These are phyloP conservation scores for Cyclotella choctawhatcheeana DNA, from an alignment of 108 stramenopile species.

Conservation along the genomic window DNA sequence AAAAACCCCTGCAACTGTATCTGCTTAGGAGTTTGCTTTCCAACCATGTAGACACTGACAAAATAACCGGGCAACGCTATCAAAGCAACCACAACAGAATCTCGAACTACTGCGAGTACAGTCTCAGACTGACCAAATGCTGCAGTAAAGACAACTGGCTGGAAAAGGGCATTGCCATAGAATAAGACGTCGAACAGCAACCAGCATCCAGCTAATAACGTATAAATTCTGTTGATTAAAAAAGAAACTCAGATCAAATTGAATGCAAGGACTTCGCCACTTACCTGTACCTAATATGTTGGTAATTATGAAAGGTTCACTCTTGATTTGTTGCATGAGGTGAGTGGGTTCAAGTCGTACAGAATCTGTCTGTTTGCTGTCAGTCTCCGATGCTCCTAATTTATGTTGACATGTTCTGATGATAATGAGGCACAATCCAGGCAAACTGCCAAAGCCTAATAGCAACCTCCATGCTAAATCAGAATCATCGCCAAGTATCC, in stretches of 20 bases:
- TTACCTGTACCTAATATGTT: too few species aligned
- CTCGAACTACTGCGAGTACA: conserved; percentile 38
- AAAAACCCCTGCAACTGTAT: conserved; percentile 89
- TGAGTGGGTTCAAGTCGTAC: conserved; percentile 41
- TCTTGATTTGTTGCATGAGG: too few species aligned
- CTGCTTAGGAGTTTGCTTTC: conserved; percentile 76
- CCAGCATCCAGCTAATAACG: conserved; percentile 87
- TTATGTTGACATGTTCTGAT: conserved; percentile 33
- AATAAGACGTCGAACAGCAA: conserved; percentile 88
- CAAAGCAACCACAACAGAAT: conserved; percentile 48
- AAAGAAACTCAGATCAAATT: too few species aligned
- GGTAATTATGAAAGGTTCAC: too few species aligned
- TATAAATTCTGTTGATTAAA: conserved; percentile 64
- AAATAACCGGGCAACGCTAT: conserved; percentile 69
- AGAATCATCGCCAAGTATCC: conserved; percentile 48
- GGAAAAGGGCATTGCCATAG: conserved; percentile 90
- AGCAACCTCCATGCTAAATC: conserved; percentile 76
- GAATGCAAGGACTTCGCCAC: too few species aligned
- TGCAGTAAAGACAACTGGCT: conserved; percentile 82
- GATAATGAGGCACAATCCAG: conserved; percentile 61
- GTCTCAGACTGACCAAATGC: conserved; percentile 74
- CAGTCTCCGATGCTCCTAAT: background rate
- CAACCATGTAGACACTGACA: conserved; percentile 68
- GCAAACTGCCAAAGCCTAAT: conserved; percentile 75
- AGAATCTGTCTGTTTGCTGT: background rate